Base-by-base conservation (phyloP, 345 rosid genomes). In the Moricandia arvensis region DNA sequence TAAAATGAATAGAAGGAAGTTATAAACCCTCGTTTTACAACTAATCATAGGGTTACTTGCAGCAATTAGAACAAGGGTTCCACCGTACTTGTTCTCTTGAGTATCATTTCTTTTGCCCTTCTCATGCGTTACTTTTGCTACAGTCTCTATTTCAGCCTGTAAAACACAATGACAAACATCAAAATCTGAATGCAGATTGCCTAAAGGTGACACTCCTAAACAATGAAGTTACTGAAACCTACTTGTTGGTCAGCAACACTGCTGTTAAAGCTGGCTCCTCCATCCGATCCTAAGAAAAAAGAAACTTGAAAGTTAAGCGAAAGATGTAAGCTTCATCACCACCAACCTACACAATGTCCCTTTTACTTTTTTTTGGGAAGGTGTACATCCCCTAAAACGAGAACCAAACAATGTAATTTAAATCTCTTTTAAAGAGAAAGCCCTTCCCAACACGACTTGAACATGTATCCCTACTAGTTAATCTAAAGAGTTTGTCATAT, bases 181-280 rank as follows among this genome's bases (percentile, higher is more conserved):
- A 57, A 13, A n/a, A 58, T 38, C 37, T 21, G 7, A 51, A 66
- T 7, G 2, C 29, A 64, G 12, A 38, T 55, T 55, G 54, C 51
- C 4, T 41, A 11, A 54, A 59, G 16, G 69, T 13, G 33, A 68
- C 2, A 63, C 24, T 64, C n/a, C 6, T 6, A 76, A 61, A 18
- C 59, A 7, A 76, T 21, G 33, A 69, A 59, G 11, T 6, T 37
- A 30, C 51, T 9, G 78, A 59, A 82, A 86, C 93, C 30, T 77
- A 93, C 99, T 83, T 93, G 93, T 81, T 96, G 90, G 77, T 87
- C 99, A 68, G 94, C 94, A 35, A 96, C 98, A 65, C 94, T 93
- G 84, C 47, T 86, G 83, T 96, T 96, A 88, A 96, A 96, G 93
- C 83, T 93, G 76, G 85, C 92, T 77, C 78, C 86, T 74, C 80